Percentiles rank a stretch among this genome's conserved stretches.
These are phyloP conservation scores for Leonotis leonurus DNA, from an alignment of 257 asterid genomes.

Conservation along the genomic window DNA sequence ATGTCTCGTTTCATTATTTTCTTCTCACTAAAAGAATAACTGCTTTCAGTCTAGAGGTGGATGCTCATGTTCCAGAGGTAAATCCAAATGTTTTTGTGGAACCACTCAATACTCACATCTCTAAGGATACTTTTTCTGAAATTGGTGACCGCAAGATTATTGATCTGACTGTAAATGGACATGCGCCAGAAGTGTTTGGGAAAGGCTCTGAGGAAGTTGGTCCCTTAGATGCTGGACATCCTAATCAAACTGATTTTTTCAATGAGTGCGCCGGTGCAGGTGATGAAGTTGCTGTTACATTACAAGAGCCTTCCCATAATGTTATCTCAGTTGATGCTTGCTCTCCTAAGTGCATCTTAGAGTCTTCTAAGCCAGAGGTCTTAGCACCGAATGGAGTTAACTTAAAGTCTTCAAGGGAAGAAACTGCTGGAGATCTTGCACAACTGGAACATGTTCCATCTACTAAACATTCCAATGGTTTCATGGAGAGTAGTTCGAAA, in stretches of 20 bases:
- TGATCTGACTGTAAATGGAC: slow-evolving; percentile 15
- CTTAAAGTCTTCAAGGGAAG: slow-evolving; percentile 21
- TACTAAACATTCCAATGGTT: slow-evolving; percentile 41
- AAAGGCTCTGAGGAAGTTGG: slow-evolving; percentile 22
- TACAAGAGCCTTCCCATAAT: slow-evolving; percentile 22
- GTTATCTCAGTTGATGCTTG: slow-evolving; percentile 17
- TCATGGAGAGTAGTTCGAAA: slow-evolving; percentile 18
- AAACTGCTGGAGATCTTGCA: slow-evolving; percentile 19
- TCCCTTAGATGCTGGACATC: slow-evolving; percentile 18
- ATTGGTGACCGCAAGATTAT: slow-evolving; percentile 27
- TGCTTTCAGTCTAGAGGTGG: slow-evolving; percentile 70
- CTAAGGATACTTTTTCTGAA: slow-evolving; percentile 24
- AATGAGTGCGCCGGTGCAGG: slow-evolving; percentile 17
- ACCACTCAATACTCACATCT: slow-evolving; percentile 16
- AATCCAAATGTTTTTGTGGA: slow-evolving; percentile 18
- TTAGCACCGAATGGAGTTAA: slow-evolving; percentile 26
- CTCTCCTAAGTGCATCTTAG: slow-evolving; percentile 10
- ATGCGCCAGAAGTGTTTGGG: slow-evolving; percentile 24
- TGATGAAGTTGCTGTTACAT: slow-evolving; percentile 24
- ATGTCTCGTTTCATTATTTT: neutral
- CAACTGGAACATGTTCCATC: slow-evolving; percentile 23
- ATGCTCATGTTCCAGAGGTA: slow-evolving; percentile 36
- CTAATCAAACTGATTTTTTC: slow-evolving; percentile 18
- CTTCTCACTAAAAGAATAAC: slow-evolving; percentile 17
- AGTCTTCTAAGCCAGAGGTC: slow-evolving; percentile 21